These are phyloP conservation scores for Reutealis trisperma DNA, from an alignment of 345 rosid genomes.

Conservation along the genomic window DNA sequence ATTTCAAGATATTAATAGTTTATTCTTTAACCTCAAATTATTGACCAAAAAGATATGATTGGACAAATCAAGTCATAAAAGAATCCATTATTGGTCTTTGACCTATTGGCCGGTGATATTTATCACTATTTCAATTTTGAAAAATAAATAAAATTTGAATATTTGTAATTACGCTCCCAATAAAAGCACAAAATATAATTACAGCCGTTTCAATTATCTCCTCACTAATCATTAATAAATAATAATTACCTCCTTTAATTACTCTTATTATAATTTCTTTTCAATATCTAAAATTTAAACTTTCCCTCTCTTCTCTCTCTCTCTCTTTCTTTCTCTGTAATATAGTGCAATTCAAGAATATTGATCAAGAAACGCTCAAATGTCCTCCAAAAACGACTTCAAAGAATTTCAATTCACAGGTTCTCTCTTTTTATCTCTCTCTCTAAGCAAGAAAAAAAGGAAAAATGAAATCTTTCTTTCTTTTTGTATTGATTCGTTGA, in stretches of 20 bases:
- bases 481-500: not conserved
- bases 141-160: not conserved
- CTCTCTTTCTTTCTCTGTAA: not conserved
- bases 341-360: too few species aligned
- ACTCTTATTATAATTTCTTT: not conserved
- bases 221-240: not conserved
- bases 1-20: too few species aligned
- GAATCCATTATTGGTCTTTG: too few species aligned
- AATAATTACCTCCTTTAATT: not conserved
- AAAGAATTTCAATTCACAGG: conserved; percentile 18
- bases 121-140: not conserved
- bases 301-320: not conserved
- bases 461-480: not conserved
- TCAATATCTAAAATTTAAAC: not conserved
- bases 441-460: not conserved
- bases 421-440: not conserved
- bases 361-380: not conserved
- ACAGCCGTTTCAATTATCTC: not conserved
- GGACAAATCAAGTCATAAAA: not conserved
- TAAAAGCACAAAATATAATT: not conserved
- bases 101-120: too few species aligned
- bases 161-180: not conserved
- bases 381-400: not conserved
- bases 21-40: too few species aligned
- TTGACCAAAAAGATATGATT: not conserved